Conservation (phyloP, 1,284 basidiomycete genomes). For the Heterobasidion annosum region DNA sequence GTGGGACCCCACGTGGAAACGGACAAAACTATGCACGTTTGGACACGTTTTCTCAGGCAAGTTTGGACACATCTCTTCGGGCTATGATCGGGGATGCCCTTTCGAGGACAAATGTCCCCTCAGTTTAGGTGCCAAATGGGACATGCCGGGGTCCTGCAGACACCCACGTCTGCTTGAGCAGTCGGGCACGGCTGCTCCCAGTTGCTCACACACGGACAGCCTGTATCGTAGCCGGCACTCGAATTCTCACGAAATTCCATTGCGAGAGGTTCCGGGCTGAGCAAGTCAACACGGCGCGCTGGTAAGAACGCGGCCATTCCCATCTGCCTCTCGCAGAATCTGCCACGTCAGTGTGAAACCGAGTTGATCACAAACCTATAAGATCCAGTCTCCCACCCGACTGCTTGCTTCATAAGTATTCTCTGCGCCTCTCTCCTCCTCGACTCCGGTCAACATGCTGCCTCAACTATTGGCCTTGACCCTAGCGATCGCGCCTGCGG, state of each 20-base stretch:
- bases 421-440: neutral
- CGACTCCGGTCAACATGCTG: conserved; percentile 17
- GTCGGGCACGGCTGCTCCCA: too few species aligned
- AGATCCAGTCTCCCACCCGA: neutral
- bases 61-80: too few species aligned
- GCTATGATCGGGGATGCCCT: too few species aligned
- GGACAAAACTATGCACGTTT: too few species aligned
- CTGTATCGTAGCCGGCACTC: too few species aligned
- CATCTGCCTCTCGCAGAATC: neutral
- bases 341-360: conserved; percentile 4
- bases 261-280: neutral
- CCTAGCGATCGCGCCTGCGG: conserved; percentile 34
- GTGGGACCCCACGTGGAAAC: too few species aligned
- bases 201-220: too few species aligned
- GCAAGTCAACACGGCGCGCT: neutral
- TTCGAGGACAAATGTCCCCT: too few species aligned
- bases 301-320: neutral
- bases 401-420: neutral
- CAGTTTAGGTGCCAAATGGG: too few species aligned
- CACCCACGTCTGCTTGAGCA: too few species aligned
- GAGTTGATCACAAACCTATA: neutral
- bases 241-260: neutral
- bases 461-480: conserved; percentile 17
- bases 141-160: too few species aligned
- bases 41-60: too few species aligned